A percentile compares a stretch with the other conserved stretches of the same genome.
These are phyloP conservation scores for Mucor indicus DNA, from an alignment of 371 early-diverging fungal genomes.

Conservation along the genomic window DNA sequence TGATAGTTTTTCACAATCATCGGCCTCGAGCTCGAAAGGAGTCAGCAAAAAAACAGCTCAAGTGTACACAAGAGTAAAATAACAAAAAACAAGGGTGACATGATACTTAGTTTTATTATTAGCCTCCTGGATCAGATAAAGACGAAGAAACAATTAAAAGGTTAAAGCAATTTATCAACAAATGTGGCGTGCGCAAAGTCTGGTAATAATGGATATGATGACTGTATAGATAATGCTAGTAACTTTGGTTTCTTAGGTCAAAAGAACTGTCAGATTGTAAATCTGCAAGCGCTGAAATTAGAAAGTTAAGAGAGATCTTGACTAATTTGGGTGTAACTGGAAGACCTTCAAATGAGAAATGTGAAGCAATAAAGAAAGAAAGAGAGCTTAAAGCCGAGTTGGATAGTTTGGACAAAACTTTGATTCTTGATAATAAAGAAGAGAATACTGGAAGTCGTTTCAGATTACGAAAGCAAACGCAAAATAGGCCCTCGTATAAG, in stretches of 20 bases:
- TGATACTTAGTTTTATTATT: neutral
- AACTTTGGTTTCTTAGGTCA: slow-evolving; percentile 14
- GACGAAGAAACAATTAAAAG: slow-evolving; percentile 39
- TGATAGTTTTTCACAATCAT: neutral
- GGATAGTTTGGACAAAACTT: slow-evolving; percentile 29
- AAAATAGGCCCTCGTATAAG: slow-evolving; percentile 3
- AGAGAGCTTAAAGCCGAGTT: slow-evolving; percentile 41
- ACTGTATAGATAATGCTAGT: neutral
- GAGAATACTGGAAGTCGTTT: slow-evolving; percentile 1
- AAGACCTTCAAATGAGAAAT: slow-evolving; percentile 43
- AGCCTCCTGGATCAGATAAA: slow-evolving; percentile 3
- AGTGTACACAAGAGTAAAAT: too few species aligned
- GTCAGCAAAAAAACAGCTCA: too few species aligned
- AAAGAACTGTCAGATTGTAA: slow-evolving; percentile 31
- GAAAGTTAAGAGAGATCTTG: slow-evolving; percentile 15
- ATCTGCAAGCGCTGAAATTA: slow-evolving; percentile 13
- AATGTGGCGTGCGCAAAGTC: slow-evolving; percentile 46
- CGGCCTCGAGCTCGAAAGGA: neutral
- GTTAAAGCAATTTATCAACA: slow-evolving; percentile 34
- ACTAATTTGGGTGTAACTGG: slow-evolving; percentile 27
- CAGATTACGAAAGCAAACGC: slow-evolving; percentile 10
- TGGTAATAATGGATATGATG: slow-evolving; percentile 14
- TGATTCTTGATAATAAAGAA: slow-evolving; percentile 22
- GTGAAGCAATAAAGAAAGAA: slow-evolving; percentile 37
- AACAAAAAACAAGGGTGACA: neutral